These are phyloP conservation scores for Vanrija sp. DNA, from an alignment of 1,284 basidiomycete genomes.

Conservation along the genomic window DNA sequence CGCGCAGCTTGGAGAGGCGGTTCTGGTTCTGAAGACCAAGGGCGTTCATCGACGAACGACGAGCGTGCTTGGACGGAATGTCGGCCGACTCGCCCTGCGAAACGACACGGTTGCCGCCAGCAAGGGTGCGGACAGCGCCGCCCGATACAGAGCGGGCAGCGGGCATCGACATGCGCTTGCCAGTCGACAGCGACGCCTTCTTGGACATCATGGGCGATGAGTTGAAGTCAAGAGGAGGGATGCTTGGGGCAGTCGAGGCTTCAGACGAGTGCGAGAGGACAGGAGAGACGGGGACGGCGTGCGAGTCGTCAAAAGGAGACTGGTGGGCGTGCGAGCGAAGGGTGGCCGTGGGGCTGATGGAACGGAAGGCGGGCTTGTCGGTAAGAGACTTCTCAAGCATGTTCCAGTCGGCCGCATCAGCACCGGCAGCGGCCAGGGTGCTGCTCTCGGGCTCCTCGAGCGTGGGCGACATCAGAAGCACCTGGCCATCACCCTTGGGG, in stretches of 20 bases:
- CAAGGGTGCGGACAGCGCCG: too few species aligned
- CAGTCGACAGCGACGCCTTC: too few species aligned
- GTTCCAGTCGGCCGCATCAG: slow-evolving; percentile 35
- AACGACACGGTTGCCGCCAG: too few species aligned
- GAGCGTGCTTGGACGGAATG: too few species aligned
- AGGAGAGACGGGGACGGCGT: neutral
- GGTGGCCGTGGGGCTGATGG: slow-evolving; percentile 39
- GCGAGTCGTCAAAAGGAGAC: neutral
- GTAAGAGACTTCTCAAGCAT: slow-evolving; percentile 30
- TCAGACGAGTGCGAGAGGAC: neutral
- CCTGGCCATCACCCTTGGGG: slow-evolving; percentile 16
- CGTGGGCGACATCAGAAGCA: slow-evolving; percentile 7
- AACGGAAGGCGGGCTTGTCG: slow-evolving; percentile 38
- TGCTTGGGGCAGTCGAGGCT: neutral
- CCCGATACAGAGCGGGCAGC: too few species aligned
- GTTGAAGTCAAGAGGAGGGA: slow-evolving; percentile 12
- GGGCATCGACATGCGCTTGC: too few species aligned
- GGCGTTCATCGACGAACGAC: too few species aligned
- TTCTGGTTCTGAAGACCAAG: too few species aligned
- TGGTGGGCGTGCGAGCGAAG: slow-evolving; percentile 33
- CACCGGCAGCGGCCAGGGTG: slow-evolving; percentile 11
- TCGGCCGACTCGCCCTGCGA: too few species aligned
- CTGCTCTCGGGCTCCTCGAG: neutral
- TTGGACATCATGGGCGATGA: slow-evolving; percentile 1
- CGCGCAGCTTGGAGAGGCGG: too few species aligned